A percentile compares a stretch with the other conserved stretches of the same genome.
phyloP scores from a whole-genome alignment of 2,329 filamentous ascomycete genomes.

The Rhynchosporium secalis region DNA sequence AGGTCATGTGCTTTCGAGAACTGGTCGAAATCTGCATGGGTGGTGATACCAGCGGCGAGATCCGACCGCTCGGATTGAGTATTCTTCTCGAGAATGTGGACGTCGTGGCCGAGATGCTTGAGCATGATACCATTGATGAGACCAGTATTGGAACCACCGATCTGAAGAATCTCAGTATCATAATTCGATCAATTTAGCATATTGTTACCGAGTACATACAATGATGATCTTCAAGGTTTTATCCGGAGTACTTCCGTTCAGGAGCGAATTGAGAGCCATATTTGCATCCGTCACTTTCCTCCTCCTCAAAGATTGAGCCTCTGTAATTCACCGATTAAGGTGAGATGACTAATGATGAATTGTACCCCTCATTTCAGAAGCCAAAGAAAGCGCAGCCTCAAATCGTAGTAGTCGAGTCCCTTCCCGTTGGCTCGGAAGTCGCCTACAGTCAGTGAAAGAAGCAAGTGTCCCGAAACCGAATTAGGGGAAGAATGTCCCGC shows the following conservation, averaged over 20 bases:
- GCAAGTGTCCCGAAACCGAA: no score
- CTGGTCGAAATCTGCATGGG: constrained; percentile 16
- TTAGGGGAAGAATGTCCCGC: no score
- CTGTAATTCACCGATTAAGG: no score
- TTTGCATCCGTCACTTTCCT: constrained; percentile 2
- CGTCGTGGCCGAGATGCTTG: constrained; percentile 26
- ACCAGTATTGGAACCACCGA: constrained; percentile 29
- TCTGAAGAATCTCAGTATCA: constrained; percentile 6
- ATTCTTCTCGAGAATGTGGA: constrained; percentile 27
- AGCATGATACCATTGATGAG: constrained; percentile 27
- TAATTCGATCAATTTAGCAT: not conserved
- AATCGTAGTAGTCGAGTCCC: no score
- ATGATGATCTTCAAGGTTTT: constrained; percentile 16
- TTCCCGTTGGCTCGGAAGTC: no score
- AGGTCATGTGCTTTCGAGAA: constrained; percentile 19
- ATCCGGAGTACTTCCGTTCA: constrained; percentile 1
- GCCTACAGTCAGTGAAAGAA: no score
- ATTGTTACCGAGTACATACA: not conserved
- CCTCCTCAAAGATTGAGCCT: not conserved
- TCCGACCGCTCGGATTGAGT: constrained; percentile 13
- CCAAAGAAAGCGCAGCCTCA: no score
- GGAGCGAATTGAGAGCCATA: constrained; percentile 1
- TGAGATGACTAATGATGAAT: no score
- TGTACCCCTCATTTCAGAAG: no score
- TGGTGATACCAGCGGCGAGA: constrained; percentile 24